Percentiles rank a stretch among this genome's conserved stretches.
These are phyloP conservation scores for Aspergillus sp. DNA, from an alignment of 2,329 filamentous ascomycete genomes.

Conservation along the genomic window DNA sequence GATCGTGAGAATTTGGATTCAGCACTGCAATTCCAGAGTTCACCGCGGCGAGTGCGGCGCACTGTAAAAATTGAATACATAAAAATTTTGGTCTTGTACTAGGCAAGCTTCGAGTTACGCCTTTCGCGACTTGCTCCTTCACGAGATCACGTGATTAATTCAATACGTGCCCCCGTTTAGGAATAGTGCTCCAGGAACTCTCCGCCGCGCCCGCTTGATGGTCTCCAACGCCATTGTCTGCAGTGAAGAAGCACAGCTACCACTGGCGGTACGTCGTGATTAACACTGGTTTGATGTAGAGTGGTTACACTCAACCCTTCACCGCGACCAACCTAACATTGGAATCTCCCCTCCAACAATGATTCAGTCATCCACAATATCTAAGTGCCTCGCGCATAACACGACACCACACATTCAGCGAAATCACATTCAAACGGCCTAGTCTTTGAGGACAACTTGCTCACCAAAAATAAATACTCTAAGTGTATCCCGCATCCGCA, in stretches of 20 bases:
- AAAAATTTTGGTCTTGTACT: neutral
- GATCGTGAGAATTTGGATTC: neutral
- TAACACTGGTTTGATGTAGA: neutral
- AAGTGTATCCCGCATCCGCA: no score
- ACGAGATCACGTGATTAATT: neutral
- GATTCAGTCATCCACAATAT: neutral
- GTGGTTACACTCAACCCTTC: neutral
- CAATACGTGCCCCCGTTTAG: neutral
- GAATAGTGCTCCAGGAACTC: conserved; percentile 7
- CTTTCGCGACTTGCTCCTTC: neutral
- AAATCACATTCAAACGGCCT: neutral
- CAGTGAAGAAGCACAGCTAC: neutral
- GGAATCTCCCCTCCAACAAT: neutral
- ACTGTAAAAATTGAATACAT: neutral
- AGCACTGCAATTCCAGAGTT: neutral
- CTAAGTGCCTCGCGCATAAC: neutral
- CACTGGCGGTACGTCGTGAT: neutral
- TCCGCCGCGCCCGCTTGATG: neutral
- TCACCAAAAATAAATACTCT: no score
- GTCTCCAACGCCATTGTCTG: neutral
- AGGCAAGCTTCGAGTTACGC: neutral
- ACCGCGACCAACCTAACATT: neutral
- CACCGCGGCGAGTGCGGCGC: neutral
- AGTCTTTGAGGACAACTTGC: no score
- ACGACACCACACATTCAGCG: neutral